Conservation (phyloP, 208 protist genomes). For the Leishmania major region DNA sequence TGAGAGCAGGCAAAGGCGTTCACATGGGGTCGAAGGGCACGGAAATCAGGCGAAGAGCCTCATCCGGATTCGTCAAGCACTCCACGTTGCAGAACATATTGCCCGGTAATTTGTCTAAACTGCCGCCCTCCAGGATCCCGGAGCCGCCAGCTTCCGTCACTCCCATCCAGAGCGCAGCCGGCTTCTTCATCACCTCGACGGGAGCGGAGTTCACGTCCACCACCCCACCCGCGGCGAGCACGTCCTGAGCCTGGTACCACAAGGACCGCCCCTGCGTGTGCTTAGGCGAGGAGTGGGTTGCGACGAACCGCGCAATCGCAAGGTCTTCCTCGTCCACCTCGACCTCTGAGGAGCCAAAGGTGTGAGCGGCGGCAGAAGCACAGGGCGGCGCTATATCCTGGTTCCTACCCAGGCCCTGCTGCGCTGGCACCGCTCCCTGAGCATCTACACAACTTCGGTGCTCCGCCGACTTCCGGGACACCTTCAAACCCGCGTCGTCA, state of each 20-base stretch:
- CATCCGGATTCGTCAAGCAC: constrained; percentile 46
- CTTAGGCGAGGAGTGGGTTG: constrained; percentile 22
- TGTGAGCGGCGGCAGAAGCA: neutral
- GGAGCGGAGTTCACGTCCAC: constrained; percentile 81
- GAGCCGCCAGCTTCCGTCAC: neutral
- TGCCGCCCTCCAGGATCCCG: neutral
- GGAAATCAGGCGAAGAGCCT: constrained; percentile 38
- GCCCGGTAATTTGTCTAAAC: neutral
- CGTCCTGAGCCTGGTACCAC: constrained; percentile 73
- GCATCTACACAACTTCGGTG: neutral
- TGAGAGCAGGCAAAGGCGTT: neutral
- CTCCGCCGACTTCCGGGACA: neutral
- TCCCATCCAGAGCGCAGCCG: neutral
- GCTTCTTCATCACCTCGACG: constrained; percentile 36
- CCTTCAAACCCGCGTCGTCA: neutral
- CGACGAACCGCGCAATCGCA: constrained; percentile 9
- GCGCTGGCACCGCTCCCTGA: neutral
- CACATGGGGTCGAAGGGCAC: neutral
- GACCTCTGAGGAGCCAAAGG: neutral
- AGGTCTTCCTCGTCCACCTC: constrained; percentile 5
- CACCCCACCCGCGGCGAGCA: constrained; percentile 58
- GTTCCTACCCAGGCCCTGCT: neutral
- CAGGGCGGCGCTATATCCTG: neutral
- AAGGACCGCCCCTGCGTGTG: constrained; percentile 23
- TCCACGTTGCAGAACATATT: constrained; percentile 56